Evolutionary conservation across 345 rosid genomes (phyloP).

Genomic region (Citrus trifoliata): DNA sequence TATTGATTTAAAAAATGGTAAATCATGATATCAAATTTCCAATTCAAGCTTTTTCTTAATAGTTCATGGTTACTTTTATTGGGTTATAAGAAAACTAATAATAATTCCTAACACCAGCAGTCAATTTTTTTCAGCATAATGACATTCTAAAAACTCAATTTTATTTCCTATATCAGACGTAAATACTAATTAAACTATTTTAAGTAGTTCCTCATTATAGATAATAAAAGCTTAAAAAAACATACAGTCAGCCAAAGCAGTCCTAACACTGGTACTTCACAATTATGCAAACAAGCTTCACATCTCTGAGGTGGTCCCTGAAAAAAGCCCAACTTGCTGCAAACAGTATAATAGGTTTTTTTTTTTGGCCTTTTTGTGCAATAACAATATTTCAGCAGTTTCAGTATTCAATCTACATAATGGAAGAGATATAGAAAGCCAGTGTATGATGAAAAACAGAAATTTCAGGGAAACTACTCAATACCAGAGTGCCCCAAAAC

Average conservation of each 20-base stretch:
- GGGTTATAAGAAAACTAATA: background rate
- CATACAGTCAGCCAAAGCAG: background rate
- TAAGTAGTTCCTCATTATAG: background rate
- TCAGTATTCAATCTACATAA: background rate
- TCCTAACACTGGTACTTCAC: background rate
- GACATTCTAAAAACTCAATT: background rate
- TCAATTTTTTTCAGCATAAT: no score
- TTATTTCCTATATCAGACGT: background rate
- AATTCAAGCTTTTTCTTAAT: background rate
- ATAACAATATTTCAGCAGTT: background rate
- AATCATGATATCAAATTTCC: background rate
- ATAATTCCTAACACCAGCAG: background rate
- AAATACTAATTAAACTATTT: background rate
- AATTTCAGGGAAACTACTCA: background rate
- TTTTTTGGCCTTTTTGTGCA: background rate
- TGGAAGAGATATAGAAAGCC: background rate
- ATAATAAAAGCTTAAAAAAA: background rate
- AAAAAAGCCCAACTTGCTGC: background rate
- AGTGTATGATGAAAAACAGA: background rate
- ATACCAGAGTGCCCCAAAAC: background rate
- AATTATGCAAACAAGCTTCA: background rate
- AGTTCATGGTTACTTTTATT: background rate
- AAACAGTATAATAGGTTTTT: background rate
- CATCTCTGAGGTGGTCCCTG: background rate
- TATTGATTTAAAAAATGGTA: background rate